Conservation (phyloP, 176 grass and related monocot species). For the Juncus inflexus region DNA sequence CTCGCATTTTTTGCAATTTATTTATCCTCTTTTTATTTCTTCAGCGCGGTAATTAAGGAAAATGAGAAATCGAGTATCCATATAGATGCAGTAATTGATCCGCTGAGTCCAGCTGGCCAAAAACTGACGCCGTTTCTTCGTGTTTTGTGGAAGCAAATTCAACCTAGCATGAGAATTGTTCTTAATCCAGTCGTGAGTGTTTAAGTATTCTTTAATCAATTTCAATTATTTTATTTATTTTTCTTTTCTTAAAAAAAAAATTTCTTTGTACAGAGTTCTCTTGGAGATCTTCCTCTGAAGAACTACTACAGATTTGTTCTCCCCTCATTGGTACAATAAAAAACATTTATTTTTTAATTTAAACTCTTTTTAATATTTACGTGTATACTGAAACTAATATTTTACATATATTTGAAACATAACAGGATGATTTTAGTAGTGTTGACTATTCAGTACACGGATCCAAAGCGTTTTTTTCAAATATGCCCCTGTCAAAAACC, state of each 20-base stretch:
- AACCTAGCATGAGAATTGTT: slow-evolving; percentile 94
- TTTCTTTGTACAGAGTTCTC: slow-evolving; percentile 90
- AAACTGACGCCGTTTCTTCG: slow-evolving; percentile 82
- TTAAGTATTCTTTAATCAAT: slow-evolving; percentile 1
- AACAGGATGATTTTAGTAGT: slow-evolving; percentile 82
- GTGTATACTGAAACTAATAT: slow-evolving; percentile 17
- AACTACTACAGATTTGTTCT: slow-evolving; percentile 98
- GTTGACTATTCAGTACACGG: slow-evolving; percentile 79
- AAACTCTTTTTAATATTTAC: neutral
- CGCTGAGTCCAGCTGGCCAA: slow-evolving; percentile 75
- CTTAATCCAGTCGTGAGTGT: slow-evolving; percentile 96
- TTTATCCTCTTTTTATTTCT: slow-evolving; percentile 36
- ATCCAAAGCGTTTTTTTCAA: slow-evolving; percentile 94
- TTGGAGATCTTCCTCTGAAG: slow-evolving; percentile 90
- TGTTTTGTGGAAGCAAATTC: slow-evolving; percentile 74
- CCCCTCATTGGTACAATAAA: slow-evolving; percentile 55
- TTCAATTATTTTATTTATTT: neutral
- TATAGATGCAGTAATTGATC: slow-evolving; percentile 99
- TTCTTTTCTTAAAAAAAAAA: no score
- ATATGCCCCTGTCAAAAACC: slow-evolving; percentile 97
- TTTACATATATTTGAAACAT: slow-evolving; percentile 19
- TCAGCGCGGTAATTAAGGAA: slow-evolving; percentile 79
- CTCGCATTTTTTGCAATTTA: neutral
- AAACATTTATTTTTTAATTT: neutral
- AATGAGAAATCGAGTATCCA: slow-evolving; percentile 74